Conservation (phyloP, 1,139 yeast species). For the Sugiyamaella paludigena region DNA sequence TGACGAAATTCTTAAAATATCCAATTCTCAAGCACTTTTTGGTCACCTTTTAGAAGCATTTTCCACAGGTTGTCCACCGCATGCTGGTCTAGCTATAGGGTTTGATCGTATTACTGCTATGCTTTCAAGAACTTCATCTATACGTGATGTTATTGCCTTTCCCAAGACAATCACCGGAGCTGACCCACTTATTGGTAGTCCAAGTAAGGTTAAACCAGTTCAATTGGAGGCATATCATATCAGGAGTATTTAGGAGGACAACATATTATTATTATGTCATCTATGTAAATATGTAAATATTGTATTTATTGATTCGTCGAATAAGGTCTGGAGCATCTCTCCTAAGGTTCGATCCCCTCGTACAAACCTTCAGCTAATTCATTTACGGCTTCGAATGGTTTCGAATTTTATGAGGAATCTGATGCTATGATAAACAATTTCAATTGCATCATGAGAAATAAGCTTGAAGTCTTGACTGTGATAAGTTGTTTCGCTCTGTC, state of each 20-base stretch:
- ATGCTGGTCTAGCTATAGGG: conserved; percentile 95
- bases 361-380: no score
- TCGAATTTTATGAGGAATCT: no score
- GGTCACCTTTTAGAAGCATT: conserved; percentile 84
- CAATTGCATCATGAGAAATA: no score
- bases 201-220: conserved; percentile 56
- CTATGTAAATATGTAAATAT: no score
- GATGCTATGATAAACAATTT: no score
- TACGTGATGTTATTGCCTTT: conserved; percentile 92
- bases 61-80: conserved; percentile 95
- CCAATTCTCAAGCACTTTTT: conserved; percentile 61
- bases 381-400: no score
- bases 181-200: conserved; percentile 86
- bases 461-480: no score
- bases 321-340: no score
- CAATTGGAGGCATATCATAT: conserved; percentile 41
- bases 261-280: no score
- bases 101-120: conserved; percentile 92
- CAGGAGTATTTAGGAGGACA: conserved; percentile 1
- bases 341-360: no score
- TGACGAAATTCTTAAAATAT: conserved; percentile 33
- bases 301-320: no score
- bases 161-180: conserved; percentile 89
- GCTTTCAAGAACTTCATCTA: conserved; percentile 69
- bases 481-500: no score